Conservation (phyloP, 805 yeast species). For the Candida morakotiae region DNA sequence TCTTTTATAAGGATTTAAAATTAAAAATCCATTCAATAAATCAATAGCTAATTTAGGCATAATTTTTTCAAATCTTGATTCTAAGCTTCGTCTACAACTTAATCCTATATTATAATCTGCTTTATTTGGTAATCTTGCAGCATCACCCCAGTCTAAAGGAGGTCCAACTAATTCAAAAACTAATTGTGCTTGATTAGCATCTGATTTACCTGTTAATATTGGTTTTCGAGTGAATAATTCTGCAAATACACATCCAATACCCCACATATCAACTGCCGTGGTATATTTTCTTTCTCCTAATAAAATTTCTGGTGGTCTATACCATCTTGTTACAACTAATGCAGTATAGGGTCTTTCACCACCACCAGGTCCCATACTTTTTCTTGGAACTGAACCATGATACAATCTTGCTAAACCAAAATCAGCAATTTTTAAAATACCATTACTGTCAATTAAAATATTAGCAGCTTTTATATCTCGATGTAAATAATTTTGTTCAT, state of each 20-base stretch:
- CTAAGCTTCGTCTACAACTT: conserved; percentile 44
- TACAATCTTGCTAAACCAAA: conserved; percentile 87
- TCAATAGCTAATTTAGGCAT: conserved; percentile 47
- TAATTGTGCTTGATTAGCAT: conserved; percentile 79
- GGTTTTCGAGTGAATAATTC: conserved; percentile 83
- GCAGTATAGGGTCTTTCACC: conserved; percentile 53
- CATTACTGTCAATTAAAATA: conserved; percentile 70
- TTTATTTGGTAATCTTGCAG: conserved; percentile 53
- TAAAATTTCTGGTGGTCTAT: conserved; percentile 90
- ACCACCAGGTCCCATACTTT: conserved; percentile 54
- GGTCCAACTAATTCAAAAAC: conserved; percentile 82
- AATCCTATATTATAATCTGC: conserved; percentile 42
- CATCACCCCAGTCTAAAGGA: conserved; percentile 68
- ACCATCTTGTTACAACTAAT: conserved; percentile 93
- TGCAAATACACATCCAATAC: conserved; percentile 92
- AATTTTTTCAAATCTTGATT: conserved; percentile 41
- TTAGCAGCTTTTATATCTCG: conserved; percentile 97
- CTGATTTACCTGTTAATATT: conserved; percentile 79
- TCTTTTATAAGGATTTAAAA: conserved; percentile 68
- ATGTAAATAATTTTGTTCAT: conserved; percentile 57
- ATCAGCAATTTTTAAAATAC: conserved; percentile 86
- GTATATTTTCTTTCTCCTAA: conserved; percentile 84
- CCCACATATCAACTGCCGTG: conserved; percentile 97
- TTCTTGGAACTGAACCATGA: conserved; percentile 56
- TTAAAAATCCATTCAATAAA: conserved; percentile 58